phyloP scores from a whole-genome alignment of 257 asterid genomes.

The Solanum chilense region DNA sequence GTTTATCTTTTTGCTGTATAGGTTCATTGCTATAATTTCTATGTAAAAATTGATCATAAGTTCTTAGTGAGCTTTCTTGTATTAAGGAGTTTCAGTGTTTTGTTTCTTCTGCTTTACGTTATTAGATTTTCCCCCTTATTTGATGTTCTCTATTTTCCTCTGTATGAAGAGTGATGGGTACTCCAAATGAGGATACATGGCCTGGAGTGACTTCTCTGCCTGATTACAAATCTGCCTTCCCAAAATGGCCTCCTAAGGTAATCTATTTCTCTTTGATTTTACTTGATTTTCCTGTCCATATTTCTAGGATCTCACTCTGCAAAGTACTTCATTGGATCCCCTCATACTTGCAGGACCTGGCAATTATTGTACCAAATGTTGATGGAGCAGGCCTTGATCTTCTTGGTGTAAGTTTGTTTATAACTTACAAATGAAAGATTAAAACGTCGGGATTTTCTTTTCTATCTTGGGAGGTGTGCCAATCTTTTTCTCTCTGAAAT shows the following conservation, averaged over 20 bases:
- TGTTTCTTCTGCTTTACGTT: background rate
- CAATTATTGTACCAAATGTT: slow-evolving; percentile 62
- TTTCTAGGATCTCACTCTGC: background rate
- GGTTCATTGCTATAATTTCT: background rate
- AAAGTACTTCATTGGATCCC: background rate
- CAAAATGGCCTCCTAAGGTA: slow-evolving; percentile 83
- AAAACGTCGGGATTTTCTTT: background rate
- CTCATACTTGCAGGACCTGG: slow-evolving; percentile 53
- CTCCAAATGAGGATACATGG: slow-evolving; percentile 95
- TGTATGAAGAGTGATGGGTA: slow-evolving; percentile 67
- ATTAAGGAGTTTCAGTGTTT: background rate
- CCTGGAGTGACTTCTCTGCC: slow-evolving; percentile 95
- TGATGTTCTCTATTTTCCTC: slow-evolving; percentile 4
- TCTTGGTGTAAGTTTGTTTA: slow-evolving; percentile 51
- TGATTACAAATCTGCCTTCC: slow-evolving; percentile 79
- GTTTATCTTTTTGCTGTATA: background rate
- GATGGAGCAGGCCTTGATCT: slow-evolving; percentile 78
- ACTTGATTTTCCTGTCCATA: background rate
- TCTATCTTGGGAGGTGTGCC: background rate
- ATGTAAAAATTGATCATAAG: background rate
- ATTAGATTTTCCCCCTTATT: background rate
- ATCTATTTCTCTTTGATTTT: background rate
- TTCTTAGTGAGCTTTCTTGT: background rate
- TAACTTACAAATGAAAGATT: background rate
- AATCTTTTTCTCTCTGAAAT: background rate